These are phyloP conservation scores for Leptosphaerulina australis DNA, from an alignment of 2,329 filamentous ascomycete species.

Conservation along the genomic window DNA sequence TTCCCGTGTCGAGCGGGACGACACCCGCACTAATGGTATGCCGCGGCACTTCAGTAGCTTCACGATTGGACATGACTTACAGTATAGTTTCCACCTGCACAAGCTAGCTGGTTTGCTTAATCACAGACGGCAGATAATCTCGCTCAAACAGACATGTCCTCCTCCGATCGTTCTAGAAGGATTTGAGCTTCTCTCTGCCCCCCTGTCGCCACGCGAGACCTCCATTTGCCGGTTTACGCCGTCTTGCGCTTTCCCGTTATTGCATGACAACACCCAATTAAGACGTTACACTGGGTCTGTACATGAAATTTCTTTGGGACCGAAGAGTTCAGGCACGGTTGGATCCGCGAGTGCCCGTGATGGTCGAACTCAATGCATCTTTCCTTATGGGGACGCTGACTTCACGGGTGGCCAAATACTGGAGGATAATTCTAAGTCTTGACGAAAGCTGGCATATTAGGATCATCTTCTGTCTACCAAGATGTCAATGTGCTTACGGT, in stretches of 20 bases:
- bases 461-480: constrained; percentile 2
- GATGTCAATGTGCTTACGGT: not conserved
- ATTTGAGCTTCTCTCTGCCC: no score
- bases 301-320: constrained; percentile 3
- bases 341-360: constrained; percentile 6
- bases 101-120: no score
- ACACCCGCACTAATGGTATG: constrained; percentile 3
- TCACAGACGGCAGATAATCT: no score
- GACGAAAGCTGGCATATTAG: constrained; percentile 2
- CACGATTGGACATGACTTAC: no score
- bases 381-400: not conserved
- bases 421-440: not conserved
- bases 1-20: constrained; percentile 2
- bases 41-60: constrained; percentile 21
- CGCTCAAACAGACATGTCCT: no score
- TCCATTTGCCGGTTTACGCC: constrained; percentile 10
- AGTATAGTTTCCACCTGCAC: no score
- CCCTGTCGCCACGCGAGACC: constrained; percentile 15
- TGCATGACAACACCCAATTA: not conserved
- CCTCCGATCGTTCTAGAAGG: no score
- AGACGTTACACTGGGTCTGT: not conserved
- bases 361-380: constrained; percentile 1
- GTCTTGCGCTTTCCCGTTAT: not conserved
- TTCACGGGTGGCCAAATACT: not conserved
- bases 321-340: constrained; percentile 9